Base-by-base conservation (phyloP, 2,329 filamentous ascomycete genomes). In the Pezicula rhizophila region DNA sequence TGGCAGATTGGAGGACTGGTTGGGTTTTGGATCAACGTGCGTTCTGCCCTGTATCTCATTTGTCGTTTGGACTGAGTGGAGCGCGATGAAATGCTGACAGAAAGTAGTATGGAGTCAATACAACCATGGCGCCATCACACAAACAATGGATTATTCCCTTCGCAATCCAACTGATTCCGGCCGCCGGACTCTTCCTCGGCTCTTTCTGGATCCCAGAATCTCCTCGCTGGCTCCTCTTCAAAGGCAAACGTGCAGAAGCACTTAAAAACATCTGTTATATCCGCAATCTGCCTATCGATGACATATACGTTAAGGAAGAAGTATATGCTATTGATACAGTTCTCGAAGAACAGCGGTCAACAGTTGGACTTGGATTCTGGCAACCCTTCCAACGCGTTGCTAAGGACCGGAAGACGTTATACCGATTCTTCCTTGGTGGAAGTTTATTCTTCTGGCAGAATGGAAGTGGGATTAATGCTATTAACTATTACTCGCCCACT, bases 391-490 rank as follows among this genome's bases (percentile, higher is more conserved):
- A 71, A 51, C 70, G 72, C 6, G 72, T 79, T 18, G 71, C 76
- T 49, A 74, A 72, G 57, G 68, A 79, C 55, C 72, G 69, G 50
- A 77, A 76, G 60, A 76, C 87, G 20, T 79, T 80, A 55, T 88
- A 81, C 72, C 79, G 87, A 38, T 82, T 92, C 67, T 78, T 88
- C 64, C 74, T 91, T 10, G 87, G 87, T 42, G 78, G 78, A 47
- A 78, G 87, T 60, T 74, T 92, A 15, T 91, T 91, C 72, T 70
- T 91, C 46, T 89, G 82, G 76, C 87, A 92, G 66, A 92, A 92
- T 58, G 83, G 83, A 44, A 76, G 71, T 3, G 86, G 86, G 2
- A 89, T 89, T 69, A 89, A 89, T 57, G 85, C 85, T 17, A 84
- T 87, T 69, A 89, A 89, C 70, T 89, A 89, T 68, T 88, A 85